phyloP scores from a whole-genome alignment of 306 rosid genomes.

The Astragalus glycyphyllos region DNA sequence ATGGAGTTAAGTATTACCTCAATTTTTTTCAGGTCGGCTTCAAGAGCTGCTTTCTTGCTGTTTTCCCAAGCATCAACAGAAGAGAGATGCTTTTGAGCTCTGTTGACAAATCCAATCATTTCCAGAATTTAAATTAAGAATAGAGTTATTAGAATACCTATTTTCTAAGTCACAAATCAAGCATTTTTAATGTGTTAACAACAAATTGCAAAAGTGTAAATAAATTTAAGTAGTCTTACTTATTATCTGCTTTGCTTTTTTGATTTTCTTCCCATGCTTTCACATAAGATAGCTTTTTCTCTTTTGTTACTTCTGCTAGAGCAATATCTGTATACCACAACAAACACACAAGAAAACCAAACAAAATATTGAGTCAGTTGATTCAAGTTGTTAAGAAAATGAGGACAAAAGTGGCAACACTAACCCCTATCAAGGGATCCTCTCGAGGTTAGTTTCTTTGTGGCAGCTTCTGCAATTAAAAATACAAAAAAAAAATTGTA shows the following conservation, averaged over 20 bases:
- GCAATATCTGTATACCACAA: slow-evolving; percentile 61
- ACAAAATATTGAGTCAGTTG: no score
- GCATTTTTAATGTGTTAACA: no score
- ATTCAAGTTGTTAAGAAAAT: no score
- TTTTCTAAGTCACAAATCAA: no score
- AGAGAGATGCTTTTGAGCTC: slow-evolving; percentile 70
- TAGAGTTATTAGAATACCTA: no score
- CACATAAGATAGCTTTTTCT: slow-evolving; percentile 65
- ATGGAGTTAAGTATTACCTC: slow-evolving; percentile 61
- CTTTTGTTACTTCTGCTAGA: slow-evolving; percentile 71
- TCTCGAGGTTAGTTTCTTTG: slow-evolving; percentile 60
- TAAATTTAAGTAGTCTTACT: slow-evolving; percentile 56
- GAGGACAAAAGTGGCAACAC: no score
- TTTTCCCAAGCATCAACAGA: slow-evolving; percentile 74
- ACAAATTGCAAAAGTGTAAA: slow-evolving; percentile 18
- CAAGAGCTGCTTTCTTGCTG: slow-evolving; percentile 63
- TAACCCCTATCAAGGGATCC: slow-evolving; percentile 81
- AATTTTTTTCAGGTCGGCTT: slow-evolving; percentile 64
- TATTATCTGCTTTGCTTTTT: slow-evolving; percentile 78
- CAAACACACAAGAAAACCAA: no score
- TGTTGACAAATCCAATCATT: slow-evolving; percentile 46
- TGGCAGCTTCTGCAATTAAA: no score
- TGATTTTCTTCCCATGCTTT: slow-evolving; percentile 98
- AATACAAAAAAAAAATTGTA: no score
- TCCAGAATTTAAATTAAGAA: slow-evolving; percentile 4